phyloP scores from a whole-genome alignment of 176 grass and related monocot genomes.

The Dactylis glomerata region DNA sequence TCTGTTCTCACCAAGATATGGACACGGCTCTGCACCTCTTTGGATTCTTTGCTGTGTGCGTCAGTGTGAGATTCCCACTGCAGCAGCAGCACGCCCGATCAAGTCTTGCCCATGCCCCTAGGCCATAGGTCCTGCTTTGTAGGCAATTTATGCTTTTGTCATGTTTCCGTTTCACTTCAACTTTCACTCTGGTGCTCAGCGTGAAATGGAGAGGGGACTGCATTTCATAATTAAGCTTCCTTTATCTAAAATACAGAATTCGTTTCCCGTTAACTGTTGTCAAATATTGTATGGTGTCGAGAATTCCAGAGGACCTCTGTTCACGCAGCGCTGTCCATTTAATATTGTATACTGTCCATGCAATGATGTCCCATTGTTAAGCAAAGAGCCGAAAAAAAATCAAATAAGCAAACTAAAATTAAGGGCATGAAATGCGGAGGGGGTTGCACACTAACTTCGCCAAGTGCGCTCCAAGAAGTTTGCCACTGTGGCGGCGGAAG shows the following conservation, averaged over 20 bases:
- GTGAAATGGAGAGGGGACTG: too few relatives aligned
- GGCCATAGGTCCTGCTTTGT: neutral
- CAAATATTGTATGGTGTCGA: too few relatives aligned
- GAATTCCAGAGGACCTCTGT: neutral
- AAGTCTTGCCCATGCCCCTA: neutral
- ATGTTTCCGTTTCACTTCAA: neutral
- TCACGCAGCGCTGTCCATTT: neutral
- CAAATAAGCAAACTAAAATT: too few relatives aligned
- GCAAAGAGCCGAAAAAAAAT: too few relatives aligned
- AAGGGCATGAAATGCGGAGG: too few relatives aligned
- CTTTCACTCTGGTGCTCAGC: neutral
- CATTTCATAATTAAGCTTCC: neutral
- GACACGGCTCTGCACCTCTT: neutral
- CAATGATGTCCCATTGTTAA: too few relatives aligned
- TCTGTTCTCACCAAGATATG: neutral
- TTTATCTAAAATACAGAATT: neutral
- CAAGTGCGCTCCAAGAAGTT: too few relatives aligned
- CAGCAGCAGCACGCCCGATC: neutral
- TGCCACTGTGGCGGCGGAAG: too few relatives aligned
- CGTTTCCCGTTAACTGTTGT: neutral
- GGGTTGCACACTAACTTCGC: too few relatives aligned
- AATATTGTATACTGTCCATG: too few relatives aligned
- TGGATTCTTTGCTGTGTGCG: neutral
- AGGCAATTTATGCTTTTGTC: neutral
- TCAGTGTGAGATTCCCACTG: neutral